These are phyloP conservation scores for Sungouiella thailandica DNA, from an alignment of 805 yeast genomes.

Conservation along the genomic window DNA sequence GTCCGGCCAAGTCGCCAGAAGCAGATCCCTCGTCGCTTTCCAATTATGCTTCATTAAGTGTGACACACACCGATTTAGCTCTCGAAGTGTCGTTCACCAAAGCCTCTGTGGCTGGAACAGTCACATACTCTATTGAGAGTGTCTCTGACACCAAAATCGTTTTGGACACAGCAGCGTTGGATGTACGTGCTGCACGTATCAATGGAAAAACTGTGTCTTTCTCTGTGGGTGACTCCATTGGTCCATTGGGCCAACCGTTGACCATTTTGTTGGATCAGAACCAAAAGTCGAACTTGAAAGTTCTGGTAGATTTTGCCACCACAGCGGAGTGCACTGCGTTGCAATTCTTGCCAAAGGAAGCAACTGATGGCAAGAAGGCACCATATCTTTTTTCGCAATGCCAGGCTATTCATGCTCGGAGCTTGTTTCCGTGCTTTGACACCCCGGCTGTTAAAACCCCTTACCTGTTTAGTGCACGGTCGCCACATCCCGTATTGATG, in stretches of 20 bases:
- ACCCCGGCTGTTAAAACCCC: slow-evolving; percentile 80
- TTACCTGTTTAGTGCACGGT: slow-evolving; percentile 51
- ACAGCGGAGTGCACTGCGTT: slow-evolving; percentile 76
- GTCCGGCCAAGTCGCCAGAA: slow-evolving; percentile 14
- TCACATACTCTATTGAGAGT: slow-evolving; percentile 40
- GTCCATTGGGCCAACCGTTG: slow-evolving; percentile 60
- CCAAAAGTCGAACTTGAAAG: slow-evolving; percentile 11
- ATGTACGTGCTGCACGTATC: slow-evolving; percentile 40
- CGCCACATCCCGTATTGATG: slow-evolving; percentile 66
- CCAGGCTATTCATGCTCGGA: slow-evolving; percentile 87
- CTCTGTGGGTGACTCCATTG: slow-evolving; percentile 35
- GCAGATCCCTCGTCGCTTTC: slow-evolving; percentile 76
- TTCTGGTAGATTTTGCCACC: slow-evolving; percentile 57
- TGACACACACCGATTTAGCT: slow-evolving; percentile 48
- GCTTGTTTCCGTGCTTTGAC: slow-evolving; percentile 85
- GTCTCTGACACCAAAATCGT: slow-evolving; percentile 32
- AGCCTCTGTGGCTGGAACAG: slow-evolving; percentile 51
- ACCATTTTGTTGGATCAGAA: slow-evolving; percentile 20
- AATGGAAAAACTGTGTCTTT: slow-evolving; percentile 32
- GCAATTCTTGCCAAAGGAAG: slow-evolving; percentile 74
- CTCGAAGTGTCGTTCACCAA: slow-evolving; percentile 52
- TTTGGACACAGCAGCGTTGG: slow-evolving; percentile 66
- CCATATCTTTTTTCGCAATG: slow-evolving; percentile 84
- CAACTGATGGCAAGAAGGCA: slow-evolving; percentile 64
- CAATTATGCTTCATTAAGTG: slow-evolving; percentile 52